Evolutionary conservation across 2,329 filamentous ascomycete genomes (phyloP).

Genomic region (Dactylonectria macrodidyma): DNA sequence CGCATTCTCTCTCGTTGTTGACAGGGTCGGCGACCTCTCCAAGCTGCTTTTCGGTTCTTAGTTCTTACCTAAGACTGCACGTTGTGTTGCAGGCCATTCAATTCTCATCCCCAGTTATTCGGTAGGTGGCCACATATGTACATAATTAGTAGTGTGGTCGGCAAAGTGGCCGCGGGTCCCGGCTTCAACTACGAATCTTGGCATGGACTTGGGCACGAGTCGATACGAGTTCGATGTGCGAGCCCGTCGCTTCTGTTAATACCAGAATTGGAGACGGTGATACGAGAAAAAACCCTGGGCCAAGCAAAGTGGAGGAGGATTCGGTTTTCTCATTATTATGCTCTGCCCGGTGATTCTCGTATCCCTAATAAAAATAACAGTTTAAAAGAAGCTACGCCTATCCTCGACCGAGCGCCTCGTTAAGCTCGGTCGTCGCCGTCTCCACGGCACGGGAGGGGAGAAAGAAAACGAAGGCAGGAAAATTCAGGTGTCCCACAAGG

Average conservation of each 20-base stretch:
- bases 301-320: conserved; percentile 20
- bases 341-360: conserved; percentile 1
- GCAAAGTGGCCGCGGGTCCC: conserved; percentile 21
- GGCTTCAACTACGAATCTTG: conserved; percentile 26
- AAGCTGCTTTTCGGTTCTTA: conserved; percentile 28
- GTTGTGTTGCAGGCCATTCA: conserved; percentile 33
- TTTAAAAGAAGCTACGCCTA: conserved; percentile 1
- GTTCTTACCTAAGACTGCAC: conserved; percentile 43
- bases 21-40: conserved; percentile 22
- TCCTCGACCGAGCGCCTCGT: background rate
- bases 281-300: conserved; percentile 33
- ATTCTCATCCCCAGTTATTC: conserved; percentile 21
- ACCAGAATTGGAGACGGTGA: conserved; percentile 34
- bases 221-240: conserved; percentile 43
- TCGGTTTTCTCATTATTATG: background rate
- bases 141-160: background rate
- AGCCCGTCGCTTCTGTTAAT: conserved; percentile 26
- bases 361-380: conserved; percentile 4
- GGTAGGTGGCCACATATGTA: too few species aligned
- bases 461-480: background rate
- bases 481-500: conserved; percentile 1
- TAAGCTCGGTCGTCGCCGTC: conserved; percentile 9
- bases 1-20: conserved; percentile 7
- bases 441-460: background rate
- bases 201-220: conserved; percentile 30